A percentile compares a stretch with the other conserved stretches of the same genome.
phyloP scores from a whole-genome alignment of 2,329 filamentous ascomycete species.

The Huntiella bhutanensis region DNA sequence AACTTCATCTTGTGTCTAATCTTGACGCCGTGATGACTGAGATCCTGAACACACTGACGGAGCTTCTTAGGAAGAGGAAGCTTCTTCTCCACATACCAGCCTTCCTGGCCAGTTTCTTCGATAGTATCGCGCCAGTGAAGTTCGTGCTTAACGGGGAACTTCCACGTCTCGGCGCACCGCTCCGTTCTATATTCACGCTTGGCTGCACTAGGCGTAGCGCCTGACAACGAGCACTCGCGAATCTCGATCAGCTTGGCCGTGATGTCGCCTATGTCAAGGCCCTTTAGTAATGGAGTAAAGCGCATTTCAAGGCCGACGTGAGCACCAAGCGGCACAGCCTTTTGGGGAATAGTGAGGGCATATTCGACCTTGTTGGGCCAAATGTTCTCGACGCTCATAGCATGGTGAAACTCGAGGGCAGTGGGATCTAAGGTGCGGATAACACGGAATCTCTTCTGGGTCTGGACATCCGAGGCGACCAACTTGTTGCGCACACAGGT shows the following conservation, averaged over 20 bases:
- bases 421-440: conserved; percentile 60
- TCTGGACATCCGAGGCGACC: conserved; percentile 57
- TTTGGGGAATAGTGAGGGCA: conserved; percentile 79
- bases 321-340: conserved; percentile 89
- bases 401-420: conserved; percentile 61
- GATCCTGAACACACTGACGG: conserved; percentile 70
- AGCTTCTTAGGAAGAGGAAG: conserved; percentile 64
- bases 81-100: conserved; percentile 41
- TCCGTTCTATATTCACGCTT: conserved; percentile 42
- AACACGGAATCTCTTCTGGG: conserved; percentile 59
- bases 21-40: conserved; percentile 77
- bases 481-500: conserved; percentile 76
- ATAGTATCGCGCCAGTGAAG: conserved; percentile 53
- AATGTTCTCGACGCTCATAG: conserved; percentile 90
- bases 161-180: conserved; percentile 43
- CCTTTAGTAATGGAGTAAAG: conserved; percentile 76
- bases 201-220: conserved; percentile 22
- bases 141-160: conserved; percentile 32
- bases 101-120: conserved; percentile 46
- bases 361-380: conserved; percentile 98
- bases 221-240: conserved; percentile 44
- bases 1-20: conserved; percentile 84
- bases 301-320: conserved; percentile 67
- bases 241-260: conserved; percentile 63
- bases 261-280: conserved; percentile 67